Base-by-base conservation (phyloP, 306 rosid species). In the Senna tora region DNA sequence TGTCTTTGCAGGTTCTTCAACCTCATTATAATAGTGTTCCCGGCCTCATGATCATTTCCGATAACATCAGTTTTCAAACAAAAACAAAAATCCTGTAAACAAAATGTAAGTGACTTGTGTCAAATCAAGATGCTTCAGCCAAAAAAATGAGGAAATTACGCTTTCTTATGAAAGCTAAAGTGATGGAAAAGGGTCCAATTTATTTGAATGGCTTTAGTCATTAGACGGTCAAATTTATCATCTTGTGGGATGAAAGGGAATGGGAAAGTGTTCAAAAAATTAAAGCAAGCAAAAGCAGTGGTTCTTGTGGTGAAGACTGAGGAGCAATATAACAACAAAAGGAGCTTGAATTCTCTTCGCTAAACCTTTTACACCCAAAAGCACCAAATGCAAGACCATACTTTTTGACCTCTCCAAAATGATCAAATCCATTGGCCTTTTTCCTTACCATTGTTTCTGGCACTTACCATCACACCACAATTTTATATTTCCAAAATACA, bases 201-300 rank as follows among this genome's bases (percentile, higher is more conserved):
- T 70, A 45, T 34, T 78, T 71, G 78, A 67, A 82, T 63, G 54
- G 60, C 75, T 45, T 64, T 16, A 10, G 30, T 75, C 77, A 79
- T 82, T 51, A 69, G 81, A 71, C 74, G 83, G 86, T 82, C 86
- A 82, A 78, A 82, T 33, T 78, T 51, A 82, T 65, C 86, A 74
- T 38, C 72, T 74, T 78, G 38, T 82, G 80, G 62, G 78, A 76
- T 82, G 69, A 62, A 78, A 30, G 9, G 61, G 67, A 78, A 70
- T 62, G 45, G 75, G 64, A 78, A 82, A 16, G 75, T 57, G 57
- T 56, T 64, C 43, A 22, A 67, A 32, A 77, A 60, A 76, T 22
- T 59, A 81, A 81, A 78, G 83, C 66, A 43, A 55, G 50, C n/a
- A 82, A 71, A 75, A 59, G 79, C 46, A 51, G 32, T 17, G 50